A percentile compares a stretch with the other conserved stretches of the same genome.
phyloP scores from a whole-genome alignment of 2,329 filamentous ascomycete genomes.

The Aspergillus amoenus region DNA sequence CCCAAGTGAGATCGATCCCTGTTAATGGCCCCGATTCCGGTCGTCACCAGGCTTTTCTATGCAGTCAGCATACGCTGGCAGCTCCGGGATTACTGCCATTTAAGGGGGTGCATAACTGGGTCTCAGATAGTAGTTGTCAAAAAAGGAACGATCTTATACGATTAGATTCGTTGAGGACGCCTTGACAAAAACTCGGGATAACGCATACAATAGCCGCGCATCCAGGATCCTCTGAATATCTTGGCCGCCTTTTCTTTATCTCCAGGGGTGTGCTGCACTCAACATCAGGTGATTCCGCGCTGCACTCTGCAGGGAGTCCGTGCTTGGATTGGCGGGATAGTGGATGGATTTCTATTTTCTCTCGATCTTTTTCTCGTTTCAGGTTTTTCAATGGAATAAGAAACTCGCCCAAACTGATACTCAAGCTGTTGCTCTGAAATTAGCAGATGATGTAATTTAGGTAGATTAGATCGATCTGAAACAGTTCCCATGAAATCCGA shows the following conservation, averaged over 20 bases:
- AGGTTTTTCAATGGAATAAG: not conserved
- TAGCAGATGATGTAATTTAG: not conserved
- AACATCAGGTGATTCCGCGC: constrained; percentile 2
- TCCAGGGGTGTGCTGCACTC: not conserved
- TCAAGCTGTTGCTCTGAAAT: not conserved
- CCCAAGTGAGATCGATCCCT: not conserved
- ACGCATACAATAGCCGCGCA: not conserved
- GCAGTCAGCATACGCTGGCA: not conserved
- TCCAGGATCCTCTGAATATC: not conserved
- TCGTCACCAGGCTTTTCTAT: not conserved
- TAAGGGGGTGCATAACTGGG: not conserved
- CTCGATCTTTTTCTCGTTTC: not conserved
- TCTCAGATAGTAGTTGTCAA: not conserved
- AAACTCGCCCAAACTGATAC: not conserved
- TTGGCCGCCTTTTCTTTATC: not conserved
- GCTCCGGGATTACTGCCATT: not conserved
- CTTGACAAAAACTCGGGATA: not conserved
- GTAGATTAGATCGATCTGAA: not conserved
- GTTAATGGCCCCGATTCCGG: constrained; percentile 2
- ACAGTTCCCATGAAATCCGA: not conserved
- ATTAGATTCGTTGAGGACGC: not conserved
- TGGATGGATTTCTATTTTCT: not conserved
- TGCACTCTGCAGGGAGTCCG: not conserved
- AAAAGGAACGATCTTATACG: not conserved
- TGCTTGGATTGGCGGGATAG: not conserved